phyloP scores from a whole-genome alignment of 2,329 filamentous ascomycete genomes.

The Ophiostoma novo-ulmi region DNA sequence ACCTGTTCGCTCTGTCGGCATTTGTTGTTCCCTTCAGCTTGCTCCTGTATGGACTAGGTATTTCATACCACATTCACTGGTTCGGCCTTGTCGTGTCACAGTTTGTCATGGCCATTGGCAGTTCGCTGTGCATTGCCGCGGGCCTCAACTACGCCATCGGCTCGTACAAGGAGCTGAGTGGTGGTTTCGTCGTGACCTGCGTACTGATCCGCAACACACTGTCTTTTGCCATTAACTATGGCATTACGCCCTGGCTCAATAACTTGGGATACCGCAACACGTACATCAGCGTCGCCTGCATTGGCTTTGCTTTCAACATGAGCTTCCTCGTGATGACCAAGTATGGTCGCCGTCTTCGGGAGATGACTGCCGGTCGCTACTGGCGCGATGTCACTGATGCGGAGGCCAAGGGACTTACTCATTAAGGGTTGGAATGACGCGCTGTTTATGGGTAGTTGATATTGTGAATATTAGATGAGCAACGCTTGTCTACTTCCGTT shows the following conservation, averaged over 20 bases:
- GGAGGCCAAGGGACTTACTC: constrained; percentile 9
- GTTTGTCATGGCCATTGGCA: constrained; percentile 38
- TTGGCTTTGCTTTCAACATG: constrained; percentile 12
- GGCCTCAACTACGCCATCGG: constrained; percentile 41
- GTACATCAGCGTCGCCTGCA: constrained; percentile 15
- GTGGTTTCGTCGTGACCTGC: constrained; percentile 28
- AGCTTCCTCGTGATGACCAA: constrained; percentile 15
- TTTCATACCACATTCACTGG: constrained; percentile 40
- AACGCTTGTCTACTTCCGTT: too few species aligned
- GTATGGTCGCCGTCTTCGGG: constrained; percentile 13
- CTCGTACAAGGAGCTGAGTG: constrained; percentile 35
- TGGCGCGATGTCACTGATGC: constrained; percentile 9
- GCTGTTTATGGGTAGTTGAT: too few species aligned
- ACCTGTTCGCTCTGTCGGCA: constrained; percentile 31
- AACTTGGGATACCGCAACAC: constrained; percentile 26
- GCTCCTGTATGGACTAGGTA: constrained; percentile 47
- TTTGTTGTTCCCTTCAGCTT: constrained; percentile 34
- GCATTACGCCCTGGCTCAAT: constrained; percentile 35
- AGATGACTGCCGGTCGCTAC: constrained; percentile 11
- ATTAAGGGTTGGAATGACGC: neutral
- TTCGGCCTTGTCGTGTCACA: constrained; percentile 38
- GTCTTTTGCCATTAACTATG: constrained; percentile 33
- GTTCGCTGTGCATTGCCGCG: constrained; percentile 32
- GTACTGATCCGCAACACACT: constrained; percentile 32
- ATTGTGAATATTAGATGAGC: too few species aligned